Evolutionary conservation across 1,284 basidiomycete species (phyloP).

Genomic region (Xerocomus minutiporus): DNA sequence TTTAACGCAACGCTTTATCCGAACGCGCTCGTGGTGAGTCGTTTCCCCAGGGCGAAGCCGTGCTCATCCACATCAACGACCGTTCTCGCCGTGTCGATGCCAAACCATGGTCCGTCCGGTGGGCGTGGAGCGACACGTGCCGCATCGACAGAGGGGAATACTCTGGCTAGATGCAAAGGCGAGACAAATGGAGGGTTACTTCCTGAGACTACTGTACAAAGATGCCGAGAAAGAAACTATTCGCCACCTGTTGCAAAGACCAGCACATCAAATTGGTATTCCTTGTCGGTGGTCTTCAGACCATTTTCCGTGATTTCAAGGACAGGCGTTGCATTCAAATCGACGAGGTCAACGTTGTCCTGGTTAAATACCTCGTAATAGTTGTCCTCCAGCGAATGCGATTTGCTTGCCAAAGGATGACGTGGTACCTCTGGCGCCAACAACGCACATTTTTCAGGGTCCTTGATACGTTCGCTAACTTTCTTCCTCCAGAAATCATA

Average conservation of each 20-base stretch:
- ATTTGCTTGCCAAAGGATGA: conserved; percentile 7
- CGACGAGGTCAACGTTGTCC: conserved; percentile 17
- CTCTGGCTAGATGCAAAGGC: no score
- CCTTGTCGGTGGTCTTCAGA: conserved; percentile 6
- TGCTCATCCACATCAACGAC: no score
- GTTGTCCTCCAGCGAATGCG: conserved; percentile 5
- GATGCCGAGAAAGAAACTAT: not conserved
- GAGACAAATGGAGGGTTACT: no score
- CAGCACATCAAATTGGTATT: conserved; percentile 12
- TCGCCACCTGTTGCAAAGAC: conserved; percentile 5
- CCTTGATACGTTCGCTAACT: conserved; percentile 9
- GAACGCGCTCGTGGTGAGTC: no score
- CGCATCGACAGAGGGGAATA: no score
- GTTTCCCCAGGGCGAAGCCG: no score
- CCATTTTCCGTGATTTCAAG: conserved; percentile 8
- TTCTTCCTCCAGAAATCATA: conserved; percentile 19
- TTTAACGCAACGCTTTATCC: no score
- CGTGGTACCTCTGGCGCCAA: conserved; percentile 10
- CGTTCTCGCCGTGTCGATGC: no score
- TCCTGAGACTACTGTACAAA: no score
- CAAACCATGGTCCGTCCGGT: no score
- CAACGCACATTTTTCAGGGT: conserved; percentile 12
- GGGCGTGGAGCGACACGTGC: no score
- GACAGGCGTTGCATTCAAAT: conserved; percentile 9
- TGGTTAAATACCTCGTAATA: conserved; percentile 16